These are phyloP conservation scores for Fraxinus sp. DNA, from an alignment of 305 asterid species.

Conservation along the genomic window DNA sequence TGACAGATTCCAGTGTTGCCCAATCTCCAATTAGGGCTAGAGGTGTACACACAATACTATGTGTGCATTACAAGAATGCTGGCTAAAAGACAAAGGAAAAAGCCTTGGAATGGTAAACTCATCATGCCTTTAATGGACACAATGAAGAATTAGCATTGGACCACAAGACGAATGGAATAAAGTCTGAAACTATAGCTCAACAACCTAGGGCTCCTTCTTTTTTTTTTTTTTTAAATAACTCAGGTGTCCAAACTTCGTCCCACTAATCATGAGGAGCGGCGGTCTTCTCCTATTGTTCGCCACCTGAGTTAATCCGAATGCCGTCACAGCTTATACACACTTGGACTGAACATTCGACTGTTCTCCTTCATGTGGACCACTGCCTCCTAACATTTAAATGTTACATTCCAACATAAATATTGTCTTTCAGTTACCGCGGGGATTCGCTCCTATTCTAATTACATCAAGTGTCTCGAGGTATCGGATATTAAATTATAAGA, in stretches of 20 bases:
- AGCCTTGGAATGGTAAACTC: not conserved
- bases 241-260: no score
- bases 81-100: not conserved
- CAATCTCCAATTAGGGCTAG: not conserved
- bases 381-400: no score
- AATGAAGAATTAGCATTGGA: not conserved
- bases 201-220: not conserved
- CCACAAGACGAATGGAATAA: not conserved
- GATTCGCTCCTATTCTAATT: not conserved
- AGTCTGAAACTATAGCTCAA: not conserved
- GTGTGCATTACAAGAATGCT: not conserved
- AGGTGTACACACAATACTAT: not conserved
- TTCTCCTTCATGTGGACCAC: no score
- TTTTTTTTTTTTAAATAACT: no score
- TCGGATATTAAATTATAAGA: no score
- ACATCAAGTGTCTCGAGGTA: not conserved
- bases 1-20: not conserved
- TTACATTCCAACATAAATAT: no score
- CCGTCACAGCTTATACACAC: no score
- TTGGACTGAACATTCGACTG: no score
- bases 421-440: no score
- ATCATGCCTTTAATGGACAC: not conserved
- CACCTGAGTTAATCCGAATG: no score
- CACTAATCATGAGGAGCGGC: no score
- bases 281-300: no score